Percentiles rank a stretch among this genome's conserved stretches.
Evolutionary conservation across 495 filamentous ascomycete genomes (phyloP).

Genomic region (Filosporella fistucella): DNA sequence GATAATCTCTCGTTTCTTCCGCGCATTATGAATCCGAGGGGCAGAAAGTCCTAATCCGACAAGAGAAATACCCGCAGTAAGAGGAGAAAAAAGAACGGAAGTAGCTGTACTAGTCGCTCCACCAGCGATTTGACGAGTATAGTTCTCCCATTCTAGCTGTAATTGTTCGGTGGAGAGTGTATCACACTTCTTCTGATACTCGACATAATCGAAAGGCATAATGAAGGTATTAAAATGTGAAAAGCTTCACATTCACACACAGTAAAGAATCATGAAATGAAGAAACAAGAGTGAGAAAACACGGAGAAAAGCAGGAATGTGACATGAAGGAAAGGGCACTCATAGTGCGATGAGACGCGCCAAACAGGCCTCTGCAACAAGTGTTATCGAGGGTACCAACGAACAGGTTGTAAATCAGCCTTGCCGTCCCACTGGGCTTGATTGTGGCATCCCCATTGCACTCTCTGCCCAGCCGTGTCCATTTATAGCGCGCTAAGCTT

Average conservation of each 20-base stretch:
- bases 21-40: conserved; percentile 28
- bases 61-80: conserved; percentile 24
- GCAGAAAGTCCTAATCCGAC: conserved; percentile 26
- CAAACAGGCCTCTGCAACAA: too few species aligned
- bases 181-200: conserved; percentile 26
- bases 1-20: conserved; percentile 31
- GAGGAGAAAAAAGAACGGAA: conserved; percentile 23
- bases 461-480: too few species aligned
- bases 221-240: too few species aligned
- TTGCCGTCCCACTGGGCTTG: too few species aligned
- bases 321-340: too few species aligned
- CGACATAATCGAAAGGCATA: conserved; percentile 30
- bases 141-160: conserved; percentile 28
- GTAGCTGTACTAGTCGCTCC: conserved; percentile 28
- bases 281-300: too few species aligned
- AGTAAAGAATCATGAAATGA: background rate
- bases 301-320: too few species aligned
- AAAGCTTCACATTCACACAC: background rate
- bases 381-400: too few species aligned
- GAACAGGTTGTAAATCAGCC: too few species aligned
- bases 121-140: conserved; percentile 26
- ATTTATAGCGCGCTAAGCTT: too few species aligned
- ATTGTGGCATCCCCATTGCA: too few species aligned
- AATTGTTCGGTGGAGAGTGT: conserved; percentile 23
- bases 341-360: too few species aligned